A percentile compares a stretch with the other conserved stretches of the same genome.
Conservation (phyloP, 192 early-diverging fungal genomes). For the Coemansia biformis region DNA sequence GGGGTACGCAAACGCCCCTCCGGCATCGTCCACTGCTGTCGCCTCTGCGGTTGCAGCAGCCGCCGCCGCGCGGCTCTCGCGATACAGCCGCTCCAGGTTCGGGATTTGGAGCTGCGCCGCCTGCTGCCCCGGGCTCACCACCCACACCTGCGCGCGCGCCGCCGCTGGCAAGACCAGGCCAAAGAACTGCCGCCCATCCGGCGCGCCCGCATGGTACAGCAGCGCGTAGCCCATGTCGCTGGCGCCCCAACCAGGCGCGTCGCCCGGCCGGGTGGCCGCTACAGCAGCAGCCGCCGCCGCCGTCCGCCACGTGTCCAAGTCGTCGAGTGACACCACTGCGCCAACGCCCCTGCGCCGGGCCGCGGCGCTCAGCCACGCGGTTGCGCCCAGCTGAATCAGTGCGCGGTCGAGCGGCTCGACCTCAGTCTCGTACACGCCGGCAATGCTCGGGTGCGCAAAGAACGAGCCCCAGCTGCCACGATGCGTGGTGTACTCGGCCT, state of each 20-base stretch:
- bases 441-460: conserved; percentile 80
- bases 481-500: conserved; percentile 69
- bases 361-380: conserved; percentile 23
- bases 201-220: conserved; percentile 64
- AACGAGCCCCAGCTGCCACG: conserved; percentile 67
- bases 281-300: conserved; percentile 10
- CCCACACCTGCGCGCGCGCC: conserved; percentile 57
- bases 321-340: conserved; percentile 25
- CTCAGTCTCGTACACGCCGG: conserved; percentile 94
- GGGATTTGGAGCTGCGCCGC: conserved; percentile 62
- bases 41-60: too few species aligned
- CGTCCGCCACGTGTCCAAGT: conserved; percentile 31
- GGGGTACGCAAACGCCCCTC: conserved; percentile 47
- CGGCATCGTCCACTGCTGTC: too few species aligned
- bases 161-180: conserved; percentile 64
- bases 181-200: conserved; percentile 53
- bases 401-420: conserved; percentile 75
- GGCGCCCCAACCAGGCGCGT: conserved; percentile 16
- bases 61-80: conserved; percentile 46
- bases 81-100: conserved; percentile 64
- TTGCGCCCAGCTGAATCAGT: conserved; percentile 70
- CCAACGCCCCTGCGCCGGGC: conserved; percentile 23
- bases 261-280: conserved; percentile 7
- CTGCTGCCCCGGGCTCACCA: conserved; percentile 61
- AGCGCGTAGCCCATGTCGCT: conserved; percentile 61